Evolutionary conservation across 495 filamentous ascomycete genomes (phyloP).

Genomic region (Darksidea phi): DNA sequence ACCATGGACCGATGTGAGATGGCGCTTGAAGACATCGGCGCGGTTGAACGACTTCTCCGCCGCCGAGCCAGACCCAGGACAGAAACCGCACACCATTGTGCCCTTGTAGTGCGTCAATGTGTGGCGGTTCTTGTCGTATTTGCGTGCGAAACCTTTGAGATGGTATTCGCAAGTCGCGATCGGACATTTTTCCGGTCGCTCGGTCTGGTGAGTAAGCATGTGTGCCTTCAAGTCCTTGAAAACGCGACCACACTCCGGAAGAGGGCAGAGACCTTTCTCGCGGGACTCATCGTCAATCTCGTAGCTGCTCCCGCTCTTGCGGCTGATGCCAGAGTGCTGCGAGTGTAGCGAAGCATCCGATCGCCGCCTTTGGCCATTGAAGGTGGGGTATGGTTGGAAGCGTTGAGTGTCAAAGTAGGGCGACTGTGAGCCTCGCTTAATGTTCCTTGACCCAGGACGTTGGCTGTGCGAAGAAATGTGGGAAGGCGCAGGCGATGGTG

Average conservation of each 20-base stretch:
- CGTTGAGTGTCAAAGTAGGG: slow-evolving; percentile 46
- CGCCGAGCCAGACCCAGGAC: slow-evolving; percentile 84
- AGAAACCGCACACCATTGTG: slow-evolving; percentile 99
- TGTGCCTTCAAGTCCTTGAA: slow-evolving; percentile 96
- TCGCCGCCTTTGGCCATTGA: slow-evolving; percentile 51
- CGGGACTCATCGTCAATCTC: slow-evolving; percentile 62
- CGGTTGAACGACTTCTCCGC: slow-evolving; percentile 98
- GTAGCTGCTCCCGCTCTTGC: slow-evolving; percentile 50
- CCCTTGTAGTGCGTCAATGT: slow-evolving; percentile 98
- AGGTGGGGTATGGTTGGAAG: slow-evolving; percentile 41
- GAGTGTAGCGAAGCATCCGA: slow-evolving; percentile 59
- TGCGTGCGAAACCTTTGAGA: slow-evolving; percentile 90
- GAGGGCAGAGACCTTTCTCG: slow-evolving; percentile 73
- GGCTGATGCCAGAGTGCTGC: slow-evolving; percentile 55
- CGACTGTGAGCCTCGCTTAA: slow-evolving; percentile 41
- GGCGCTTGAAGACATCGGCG: slow-evolving; percentile 97
- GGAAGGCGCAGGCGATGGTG: slow-evolving; percentile 42
- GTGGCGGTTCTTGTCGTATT: slow-evolving; percentile 99
- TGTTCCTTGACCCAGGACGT: slow-evolving; percentile 31
- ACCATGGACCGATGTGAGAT: slow-evolving; percentile 87
- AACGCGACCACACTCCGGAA: slow-evolving; percentile 80
- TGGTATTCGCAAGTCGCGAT: slow-evolving; percentile 94
- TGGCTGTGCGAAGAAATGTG: slow-evolving; percentile 34
- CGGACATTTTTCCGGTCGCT: slow-evolving; percentile 94
- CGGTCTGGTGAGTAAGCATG: slow-evolving; percentile 92